A percentile compares a stretch with the other conserved stretches of the same genome.
Conservation (phyloP, 345 rosid species). For the Jatropha curcas region DNA sequence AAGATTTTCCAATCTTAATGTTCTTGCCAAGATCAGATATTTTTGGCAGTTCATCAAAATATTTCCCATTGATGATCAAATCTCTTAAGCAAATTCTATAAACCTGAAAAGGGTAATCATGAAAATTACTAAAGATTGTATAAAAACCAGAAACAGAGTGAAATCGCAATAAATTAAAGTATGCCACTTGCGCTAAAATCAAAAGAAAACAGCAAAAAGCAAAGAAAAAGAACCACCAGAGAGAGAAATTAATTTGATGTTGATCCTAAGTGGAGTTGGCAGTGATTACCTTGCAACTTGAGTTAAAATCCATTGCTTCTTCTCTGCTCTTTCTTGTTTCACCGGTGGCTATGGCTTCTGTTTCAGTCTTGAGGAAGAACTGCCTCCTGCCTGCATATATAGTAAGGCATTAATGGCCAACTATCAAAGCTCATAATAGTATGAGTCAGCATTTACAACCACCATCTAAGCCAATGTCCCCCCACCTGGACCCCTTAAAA, state of each 20-base stretch:
- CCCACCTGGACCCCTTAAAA: neutral
- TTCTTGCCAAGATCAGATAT: too few relatives aligned
- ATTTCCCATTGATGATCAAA: neutral
- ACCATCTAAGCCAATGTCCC: constrained; percentile 3
- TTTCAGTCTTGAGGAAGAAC: neutral
- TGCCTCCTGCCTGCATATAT: neutral
- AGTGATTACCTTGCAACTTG: constrained; percentile 33
- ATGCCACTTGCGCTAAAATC: neutral
- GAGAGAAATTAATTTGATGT: neutral
- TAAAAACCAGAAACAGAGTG: too few relatives aligned
- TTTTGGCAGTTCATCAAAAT: neutral
- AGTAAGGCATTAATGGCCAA: neutral
- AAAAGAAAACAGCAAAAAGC: neutral
- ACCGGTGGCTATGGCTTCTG: neutral
- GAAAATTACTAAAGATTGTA: neutral
- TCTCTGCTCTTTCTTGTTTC: constrained; percentile 11
- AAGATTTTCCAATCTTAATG: too few relatives aligned
- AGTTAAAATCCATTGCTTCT: constrained; percentile 33
- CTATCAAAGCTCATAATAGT: neutral
- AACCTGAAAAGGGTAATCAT: neutral
- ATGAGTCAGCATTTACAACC: neutral
- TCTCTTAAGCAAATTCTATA: neutral
- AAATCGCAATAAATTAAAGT: too few relatives aligned
- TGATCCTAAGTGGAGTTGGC: neutral
- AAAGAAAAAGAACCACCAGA: neutral